Base-by-base conservation (phyloP, 495 filamentous ascomycete genomes). In the Barbatosphaeria neglecta region DNA sequence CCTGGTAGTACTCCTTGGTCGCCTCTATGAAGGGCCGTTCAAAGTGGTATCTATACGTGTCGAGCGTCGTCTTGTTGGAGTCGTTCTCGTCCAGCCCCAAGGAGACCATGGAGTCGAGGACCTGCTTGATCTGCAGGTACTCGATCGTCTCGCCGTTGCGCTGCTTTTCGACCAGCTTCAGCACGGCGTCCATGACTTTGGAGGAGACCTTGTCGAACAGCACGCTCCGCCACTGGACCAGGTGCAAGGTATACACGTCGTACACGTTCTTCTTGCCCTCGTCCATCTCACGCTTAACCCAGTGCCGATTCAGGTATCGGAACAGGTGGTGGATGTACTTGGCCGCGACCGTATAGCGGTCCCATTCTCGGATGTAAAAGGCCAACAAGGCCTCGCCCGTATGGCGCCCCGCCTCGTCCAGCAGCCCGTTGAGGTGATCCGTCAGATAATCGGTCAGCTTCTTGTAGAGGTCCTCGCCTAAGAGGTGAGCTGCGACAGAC, bases 191-290 rank as follows among this genome's bases (percentile, higher is more conserved):
- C 92, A 99, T 97, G 46, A 99, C 92, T 54, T 84, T 89, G 45
- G 78, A 72, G 44, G 90, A 82, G 4, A 95, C 86, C 38, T 79
- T 70, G 39, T 74, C 68, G 65, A 99, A 99, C 51, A 99, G 83
- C 48, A 94, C 87, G 39, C 83, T 76, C 54, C 85, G 86, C 92
- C 92, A 99, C 52, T 86, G 85, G 31, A 95, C 94, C 27, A 99
- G 72, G 59, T 97, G 92, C 18, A 97, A 67, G 1, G 90, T 99
- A 63, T 99, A 97, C 40, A 99, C 89, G 64, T 99, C 92, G 65
- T 90, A 96, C 6, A 96, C 83, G 55, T 90, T 84, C 72, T 99
- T 99, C 65, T 99, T 99, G 20, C 93, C 93, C 62, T 99, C 92
- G 52, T 99, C 92, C 65, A 99, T 94, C 68, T 99, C 92, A 19